Conservation (phyloP, 129 eudicot genomes). For the Rutidosis leptorrhynchoides region DNA sequence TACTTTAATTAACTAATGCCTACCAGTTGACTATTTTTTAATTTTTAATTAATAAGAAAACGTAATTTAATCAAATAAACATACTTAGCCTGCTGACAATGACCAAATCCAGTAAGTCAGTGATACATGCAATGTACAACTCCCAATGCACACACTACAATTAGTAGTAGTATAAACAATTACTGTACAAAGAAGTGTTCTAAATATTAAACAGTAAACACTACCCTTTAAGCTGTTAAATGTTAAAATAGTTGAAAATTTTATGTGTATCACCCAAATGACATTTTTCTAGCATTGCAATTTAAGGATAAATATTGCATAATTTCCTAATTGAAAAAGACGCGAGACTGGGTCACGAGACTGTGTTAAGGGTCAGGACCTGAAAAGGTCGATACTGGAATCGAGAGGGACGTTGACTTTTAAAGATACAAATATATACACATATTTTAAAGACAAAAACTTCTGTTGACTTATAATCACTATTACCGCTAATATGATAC, state of each 20-base stretch:
- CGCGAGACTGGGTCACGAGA: too few relatives aligned
- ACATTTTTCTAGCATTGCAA: not conserved
- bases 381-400: too few relatives aligned
- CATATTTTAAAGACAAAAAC: too few relatives aligned
- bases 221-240: not conserved
- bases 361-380: too few relatives aligned
- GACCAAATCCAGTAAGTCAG: slow-evolving; percentile 24
- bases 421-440: too few relatives aligned
- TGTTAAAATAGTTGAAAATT: not conserved
- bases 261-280: not conserved
- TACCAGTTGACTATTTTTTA: not conserved
- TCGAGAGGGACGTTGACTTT: too few relatives aligned
- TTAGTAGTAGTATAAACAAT: not conserved
- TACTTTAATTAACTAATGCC: not conserved
- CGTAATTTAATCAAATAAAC: not conserved
- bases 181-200: too few relatives aligned
- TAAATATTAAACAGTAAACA: too few relatives aligned
- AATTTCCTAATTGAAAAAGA: too few relatives aligned
- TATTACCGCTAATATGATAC: too few relatives aligned
- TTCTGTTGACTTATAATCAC: too few relatives aligned
- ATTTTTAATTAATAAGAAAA: not conserved
- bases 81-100: slow-evolving; percentile 15
- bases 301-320: not conserved
- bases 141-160: slow-evolving; percentile 12
- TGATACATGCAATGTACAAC: slow-evolving; percentile 16